Conservation (phyloP, 1,284 basidiomycete species). For the Ceratobasidium sp. region DNA sequence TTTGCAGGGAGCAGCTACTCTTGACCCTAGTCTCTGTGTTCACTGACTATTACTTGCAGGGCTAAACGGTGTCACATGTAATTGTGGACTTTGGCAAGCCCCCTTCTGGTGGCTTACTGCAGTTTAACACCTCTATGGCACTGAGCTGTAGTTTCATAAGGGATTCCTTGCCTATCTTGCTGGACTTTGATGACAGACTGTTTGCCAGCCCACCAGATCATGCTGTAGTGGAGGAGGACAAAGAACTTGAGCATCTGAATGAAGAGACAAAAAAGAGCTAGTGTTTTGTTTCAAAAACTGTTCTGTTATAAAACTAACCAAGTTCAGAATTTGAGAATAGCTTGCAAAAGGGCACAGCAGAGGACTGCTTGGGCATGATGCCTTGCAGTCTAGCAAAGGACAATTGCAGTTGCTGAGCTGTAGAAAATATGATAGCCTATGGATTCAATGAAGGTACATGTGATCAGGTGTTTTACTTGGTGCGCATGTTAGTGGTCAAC, state of each 20-base stretch:
- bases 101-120: conserved; percentile 1
- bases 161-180: neutral
- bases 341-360: too few relatives aligned
- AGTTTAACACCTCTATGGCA: conserved; percentile 1
- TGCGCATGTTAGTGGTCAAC: too few relatives aligned
- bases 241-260: neutral
- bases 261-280: neutral
- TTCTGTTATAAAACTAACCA: neutral
- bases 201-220: neutral
- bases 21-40: conserved; percentile 57
- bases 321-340: neutral
- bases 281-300: neutral
- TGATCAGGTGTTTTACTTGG: too few relatives aligned
- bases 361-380: too few relatives aligned
- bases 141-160: conserved; percentile 36
- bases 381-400: too few relatives aligned
- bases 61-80: conserved; percentile 53
- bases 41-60: conserved; percentile 58
- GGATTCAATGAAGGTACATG: too few relatives aligned
- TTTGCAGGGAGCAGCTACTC: conserved; percentile 52
- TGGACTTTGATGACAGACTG: neutral
- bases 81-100: neutral
- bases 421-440: too few relatives aligned
- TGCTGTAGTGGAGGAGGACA: neutral
- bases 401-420: too few relatives aligned